Base-by-base conservation (phyloP, 441 rosid genomes). In the Euphorbia corollata region DNA sequence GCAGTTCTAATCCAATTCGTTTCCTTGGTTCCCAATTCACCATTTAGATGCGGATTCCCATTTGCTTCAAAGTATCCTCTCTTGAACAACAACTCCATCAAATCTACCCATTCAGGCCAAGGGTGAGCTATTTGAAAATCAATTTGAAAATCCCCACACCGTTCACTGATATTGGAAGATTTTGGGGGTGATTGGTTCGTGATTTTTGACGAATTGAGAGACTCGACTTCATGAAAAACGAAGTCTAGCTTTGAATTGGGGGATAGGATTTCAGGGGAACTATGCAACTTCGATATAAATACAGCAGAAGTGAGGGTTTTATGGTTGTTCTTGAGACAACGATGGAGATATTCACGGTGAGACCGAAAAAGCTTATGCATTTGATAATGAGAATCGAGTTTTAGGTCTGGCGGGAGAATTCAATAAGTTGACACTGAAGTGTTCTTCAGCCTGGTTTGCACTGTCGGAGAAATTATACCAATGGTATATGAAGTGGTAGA, bases 21-120 rank as follows among this genome's bases (percentile, higher is more conserved):
- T 58, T 82, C 96, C 63, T 83, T 87, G 5, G 61, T 67, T 64
- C 80, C 82, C 82, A 82, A 71, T 50, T 71, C 75, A 23, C 48
- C 74, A 43, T 24, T 65, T 19, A 36, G 50, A 58, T 78, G 74
- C 13, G 87, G 87, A 75, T 79, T 79, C 60, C 64, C 72, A 51
- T 13, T 77, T 36, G 74, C 80, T 19, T 61, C 85, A 15, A 87
- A 86, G 75, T 82, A 88, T 9, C 86, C 89, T 80, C 74, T 77
- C 65, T 75, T 86, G 73, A 75, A 56, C 70, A 88, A 74, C 76
- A 80, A 68, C 20, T 80, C 85, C 86, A 90, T 86, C 72, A 92
- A 74, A 68, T 77, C 78, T 60, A 82, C 77, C 98, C 95, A 90
- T 62, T 90, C 93, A 12, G 85, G 89, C 95, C 91, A 92, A 15